Evolutionary conservation across 2,329 filamentous ascomycete species (phyloP).

Genomic region (Fusarium multiceps): DNA sequence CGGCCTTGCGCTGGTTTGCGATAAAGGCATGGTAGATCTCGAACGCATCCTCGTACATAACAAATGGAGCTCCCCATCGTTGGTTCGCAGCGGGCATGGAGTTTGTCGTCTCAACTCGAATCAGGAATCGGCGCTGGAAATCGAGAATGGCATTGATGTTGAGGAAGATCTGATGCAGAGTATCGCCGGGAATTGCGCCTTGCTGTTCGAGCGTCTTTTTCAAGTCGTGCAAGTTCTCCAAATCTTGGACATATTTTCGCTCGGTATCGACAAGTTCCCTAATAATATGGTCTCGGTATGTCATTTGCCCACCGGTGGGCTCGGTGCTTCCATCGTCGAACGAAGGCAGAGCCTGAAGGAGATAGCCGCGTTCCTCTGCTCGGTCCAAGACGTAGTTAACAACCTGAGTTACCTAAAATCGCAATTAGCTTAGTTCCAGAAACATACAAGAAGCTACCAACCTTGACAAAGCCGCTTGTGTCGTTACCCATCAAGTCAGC

Average conservation of each 20-base stretch:
- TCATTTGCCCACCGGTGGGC: constrained; percentile 72
- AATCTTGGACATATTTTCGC: constrained; percentile 96
- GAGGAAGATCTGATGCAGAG: constrained; percentile 93
- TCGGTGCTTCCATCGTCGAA: constrained; percentile 64
- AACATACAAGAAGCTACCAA: constrained; percentile 51
- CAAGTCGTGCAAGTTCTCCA: constrained; percentile 92
- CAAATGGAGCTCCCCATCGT: constrained; percentile 95
- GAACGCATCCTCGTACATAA: constrained; percentile 86
- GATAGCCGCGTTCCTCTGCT: constrained; percentile 79
- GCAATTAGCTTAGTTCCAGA: background rate
- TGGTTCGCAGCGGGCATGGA: constrained; percentile 80
- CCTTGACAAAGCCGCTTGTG: constrained; percentile 97
- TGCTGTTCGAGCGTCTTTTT: constrained; percentile 91
- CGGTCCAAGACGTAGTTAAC: constrained; percentile 93
- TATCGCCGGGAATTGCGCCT: constrained; percentile 87
- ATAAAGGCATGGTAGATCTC: constrained; percentile 97
- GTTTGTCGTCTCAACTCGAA: constrained; percentile 95
- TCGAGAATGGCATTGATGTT: constrained; percentile 96
- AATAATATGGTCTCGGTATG: constrained; percentile 85
- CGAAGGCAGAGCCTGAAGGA: constrained; percentile 70
- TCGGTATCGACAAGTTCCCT: constrained; percentile 94
- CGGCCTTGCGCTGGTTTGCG: constrained; percentile 92
- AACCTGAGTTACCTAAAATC: constrained; percentile 78
- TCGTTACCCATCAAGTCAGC: constrained; percentile 92
- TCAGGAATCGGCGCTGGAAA: constrained; percentile 94